A percentile compares a stretch with the other conserved stretches of the same genome.
Conservation (phyloP, 148 eudicot species). For the Chenopodium berlandieri region DNA sequence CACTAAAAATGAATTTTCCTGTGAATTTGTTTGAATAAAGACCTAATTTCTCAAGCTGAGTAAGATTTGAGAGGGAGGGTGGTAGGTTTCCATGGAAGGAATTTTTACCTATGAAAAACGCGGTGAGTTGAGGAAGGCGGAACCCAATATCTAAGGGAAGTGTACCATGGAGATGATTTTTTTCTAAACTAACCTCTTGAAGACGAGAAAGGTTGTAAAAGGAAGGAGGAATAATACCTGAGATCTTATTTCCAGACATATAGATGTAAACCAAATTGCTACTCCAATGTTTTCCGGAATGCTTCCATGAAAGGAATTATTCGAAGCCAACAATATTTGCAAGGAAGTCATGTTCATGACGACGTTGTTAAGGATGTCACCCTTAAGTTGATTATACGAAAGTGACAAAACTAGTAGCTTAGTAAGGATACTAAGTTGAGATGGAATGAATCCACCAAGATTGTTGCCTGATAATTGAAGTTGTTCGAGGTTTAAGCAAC, state of each 20-base stretch:
- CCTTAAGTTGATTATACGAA: no score
- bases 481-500: not conserved
- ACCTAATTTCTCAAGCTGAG: not conserved
- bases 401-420: not conserved
- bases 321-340: not conserved
- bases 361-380: not conserved
- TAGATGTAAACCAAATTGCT: not conserved
- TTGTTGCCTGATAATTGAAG: conserved; percentile 11
- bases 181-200: not conserved
- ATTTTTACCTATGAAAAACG: not conserved
- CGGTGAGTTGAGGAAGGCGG: not conserved
- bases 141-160: not conserved
- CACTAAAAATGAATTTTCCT: conserved; percentile 13
- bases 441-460: conserved; percentile 23
- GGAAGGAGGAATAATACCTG: conserved; percentile 13
- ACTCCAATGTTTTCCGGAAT: conserved; percentile 5
- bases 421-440: conserved; percentile 16
- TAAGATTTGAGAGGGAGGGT: not conserved
- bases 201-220: not conserved
- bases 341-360: conserved; percentile 14
- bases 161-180: not conserved
- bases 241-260: not conserved
- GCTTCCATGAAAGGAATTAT: conserved; percentile 8
- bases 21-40: conserved; percentile 1
- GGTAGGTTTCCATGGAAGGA: not conserved